Evolutionary conservation across 2,329 filamentous ascomycete genomes (phyloP).

Genomic region (Camillea tinctor): DNA sequence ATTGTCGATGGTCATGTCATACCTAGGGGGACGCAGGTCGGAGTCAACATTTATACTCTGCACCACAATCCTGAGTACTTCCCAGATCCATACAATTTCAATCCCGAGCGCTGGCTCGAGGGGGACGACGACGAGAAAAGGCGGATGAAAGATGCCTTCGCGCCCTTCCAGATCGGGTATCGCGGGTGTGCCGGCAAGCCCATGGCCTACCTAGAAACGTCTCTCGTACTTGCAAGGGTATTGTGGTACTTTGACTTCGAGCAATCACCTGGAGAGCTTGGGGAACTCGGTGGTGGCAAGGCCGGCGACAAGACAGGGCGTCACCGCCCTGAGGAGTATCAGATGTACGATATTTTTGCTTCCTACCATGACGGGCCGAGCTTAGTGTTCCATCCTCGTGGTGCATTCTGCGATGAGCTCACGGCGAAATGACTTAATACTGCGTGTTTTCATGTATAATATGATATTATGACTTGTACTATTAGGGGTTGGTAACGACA

Average conservation of each 20-base stretch:
- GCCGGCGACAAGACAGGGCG: slow-evolving; percentile 9
- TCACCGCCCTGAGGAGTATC: slow-evolving; percentile 12
- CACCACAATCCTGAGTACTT: slow-evolving; percentile 21
- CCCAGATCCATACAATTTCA: slow-evolving; percentile 13
- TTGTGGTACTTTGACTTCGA: slow-evolving; percentile 22
- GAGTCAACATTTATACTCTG: slow-evolving; percentile 16
- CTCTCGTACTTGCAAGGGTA: slow-evolving; percentile 13
- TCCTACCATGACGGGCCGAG: slow-evolving; percentile 15
- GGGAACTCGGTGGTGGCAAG: slow-evolving; percentile 12
- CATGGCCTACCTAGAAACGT: slow-evolving; percentile 19
- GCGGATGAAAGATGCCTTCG: slow-evolving; percentile 12
- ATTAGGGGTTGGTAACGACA: neutral
- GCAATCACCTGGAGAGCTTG: slow-evolving; percentile 9
- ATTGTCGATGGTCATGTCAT: slow-evolving; percentile 18
- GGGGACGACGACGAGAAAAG: slow-evolving; percentile 4
- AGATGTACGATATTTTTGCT: slow-evolving; percentile 18
- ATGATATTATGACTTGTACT: neutral
- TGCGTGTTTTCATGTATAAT: neutral
- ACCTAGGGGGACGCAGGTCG: slow-evolving; percentile 13
- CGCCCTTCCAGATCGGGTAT: slow-evolving; percentile 14
- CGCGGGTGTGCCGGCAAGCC: slow-evolving; percentile 18
- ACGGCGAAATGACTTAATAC: neutral
- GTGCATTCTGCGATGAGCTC: neutral
- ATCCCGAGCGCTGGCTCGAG: slow-evolving; percentile 19
- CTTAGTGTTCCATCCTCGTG: slow-evolving; percentile 13